Evolutionary conservation across 805 yeast species (phyloP).

Genomic region (Metschnikowia proteae): DNA sequence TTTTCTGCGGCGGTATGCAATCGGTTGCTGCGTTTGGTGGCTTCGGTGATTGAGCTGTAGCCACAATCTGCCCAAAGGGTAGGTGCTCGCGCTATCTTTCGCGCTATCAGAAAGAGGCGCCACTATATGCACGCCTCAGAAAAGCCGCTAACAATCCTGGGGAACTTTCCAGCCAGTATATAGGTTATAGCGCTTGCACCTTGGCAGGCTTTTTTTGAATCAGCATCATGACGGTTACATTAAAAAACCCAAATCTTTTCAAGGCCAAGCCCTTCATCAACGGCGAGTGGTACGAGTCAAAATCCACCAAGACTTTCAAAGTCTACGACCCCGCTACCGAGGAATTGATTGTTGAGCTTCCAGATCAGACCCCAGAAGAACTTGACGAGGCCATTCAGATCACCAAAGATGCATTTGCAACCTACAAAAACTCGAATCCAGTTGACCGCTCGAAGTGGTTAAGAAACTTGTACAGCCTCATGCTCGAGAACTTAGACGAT

Average conservation of each 20-base stretch:
- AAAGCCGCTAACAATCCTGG: slow-evolving; percentile 1
- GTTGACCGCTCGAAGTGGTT: slow-evolving; percentile 49
- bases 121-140: not conserved
- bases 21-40: not conserved
- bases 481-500: slow-evolving; percentile 54
- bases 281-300: slow-evolving; percentile 38
- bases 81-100: slow-evolving; percentile 1
- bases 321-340: slow-evolving; percentile 42
- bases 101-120: slow-evolving; percentile 3
- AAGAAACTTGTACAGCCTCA: slow-evolving; percentile 47
- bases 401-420: slow-evolving; percentile 44
- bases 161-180: not conserved
- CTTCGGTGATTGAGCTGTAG: not conserved
- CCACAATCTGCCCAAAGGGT: not conserved
- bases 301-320: slow-evolving; percentile 34
- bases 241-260: slow-evolving; percentile 35
- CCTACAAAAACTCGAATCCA: slow-evolving; percentile 45
- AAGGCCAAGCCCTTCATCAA: slow-evolving; percentile 33
- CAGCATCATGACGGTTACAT: slow-evolving; percentile 15
- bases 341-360: slow-evolving; percentile 32
- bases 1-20: too few relatives aligned
- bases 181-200: not conserved
- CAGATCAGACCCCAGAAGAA: slow-evolving; percentile 45
- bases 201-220: not conserved
- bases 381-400: slow-evolving; percentile 44